Conservation (phyloP, 768 basidiomycete species). For the Strobilomyces echinocephalus region DNA sequence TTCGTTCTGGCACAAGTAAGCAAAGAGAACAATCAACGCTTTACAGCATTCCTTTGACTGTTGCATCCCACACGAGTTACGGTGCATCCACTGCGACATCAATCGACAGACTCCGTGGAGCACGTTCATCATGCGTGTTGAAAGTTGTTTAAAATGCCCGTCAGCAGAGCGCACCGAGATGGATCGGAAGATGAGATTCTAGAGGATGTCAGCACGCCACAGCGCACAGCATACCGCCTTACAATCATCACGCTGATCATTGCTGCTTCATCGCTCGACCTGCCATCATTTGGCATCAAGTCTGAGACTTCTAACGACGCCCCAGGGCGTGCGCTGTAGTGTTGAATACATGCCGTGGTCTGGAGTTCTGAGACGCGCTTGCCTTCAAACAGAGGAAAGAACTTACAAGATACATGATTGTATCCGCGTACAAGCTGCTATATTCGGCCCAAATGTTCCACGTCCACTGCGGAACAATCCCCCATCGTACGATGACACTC, state of each 20-base stretch:
- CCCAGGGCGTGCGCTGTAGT: slow-evolving; percentile 22
- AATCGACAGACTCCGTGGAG: slow-evolving; percentile 18
- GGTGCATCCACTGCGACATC: slow-evolving; percentile 22
- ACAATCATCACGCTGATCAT: slow-evolving; percentile 27
- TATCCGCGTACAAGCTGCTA: slow-evolving; percentile 45
- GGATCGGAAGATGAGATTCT: slow-evolving; percentile 23
- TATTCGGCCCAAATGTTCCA: slow-evolving; percentile 63
- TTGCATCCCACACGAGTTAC: slow-evolving; percentile 23
- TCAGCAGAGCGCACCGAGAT: slow-evolving; percentile 15
- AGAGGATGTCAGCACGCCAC: slow-evolving; percentile 3
- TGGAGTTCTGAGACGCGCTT: slow-evolving; percentile 21
- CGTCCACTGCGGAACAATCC: slow-evolving; percentile 52
- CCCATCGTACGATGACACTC: slow-evolving; percentile 55
- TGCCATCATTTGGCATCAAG: background rate
- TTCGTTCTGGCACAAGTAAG: slow-evolving; percentile 18
- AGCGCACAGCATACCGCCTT: slow-evolving; percentile 5
- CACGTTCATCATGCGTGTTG: slow-evolving; percentile 15
- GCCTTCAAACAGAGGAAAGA: background rate
- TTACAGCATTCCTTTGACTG: slow-evolving; percentile 29
- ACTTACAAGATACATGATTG: slow-evolving; percentile 46
- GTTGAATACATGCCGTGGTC: slow-evolving; percentile 53
- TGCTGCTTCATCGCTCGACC: slow-evolving; percentile 2
- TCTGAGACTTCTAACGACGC: background rate
- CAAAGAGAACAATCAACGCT: slow-evolving; percentile 25
- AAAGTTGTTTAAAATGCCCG: slow-evolving; percentile 10